Evolutionary conservation across 371 early-diverging fungal species (phyloP), one percentile per base, ranked within the genome.

Genomic region (Haplosporangium sp.): DNA sequence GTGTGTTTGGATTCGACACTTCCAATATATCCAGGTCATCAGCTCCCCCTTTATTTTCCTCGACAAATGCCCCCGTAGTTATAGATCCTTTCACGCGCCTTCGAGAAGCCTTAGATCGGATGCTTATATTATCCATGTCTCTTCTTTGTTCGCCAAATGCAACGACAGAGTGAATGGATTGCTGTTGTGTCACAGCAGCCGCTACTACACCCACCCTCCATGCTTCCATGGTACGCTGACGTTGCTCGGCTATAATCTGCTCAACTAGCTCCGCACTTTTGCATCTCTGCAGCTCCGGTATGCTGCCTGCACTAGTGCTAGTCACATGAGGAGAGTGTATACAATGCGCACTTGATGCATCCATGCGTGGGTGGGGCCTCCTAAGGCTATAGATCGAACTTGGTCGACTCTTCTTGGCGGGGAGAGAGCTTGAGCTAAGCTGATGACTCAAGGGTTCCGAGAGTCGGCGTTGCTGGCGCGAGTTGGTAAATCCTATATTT

Each of bases 151-250:
- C 73, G n/a, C 71, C 67, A 53, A 57, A 70, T 2, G 61, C 72
- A 8, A 71, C 67, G 2, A 61, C 45, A 40, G 75, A 56, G 35
- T 83, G 71, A 39, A 69, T 67, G 15, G 66, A 53, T 47, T 84
- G 70, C 42, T 72, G 79, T 27, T 75, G 72, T 2, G 67, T 63
- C 57, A 67, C 72, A 0, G 74, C 67, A 4, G 79, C 77, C 3
- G 73, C 76, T 0, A 81, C 84, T 17, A 87, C 86, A 53, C 85
- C 76, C 42, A 69, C 77, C 66, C 88, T 58, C 85, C 86, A 84
- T 34, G 82, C 74, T 52, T 83, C 83, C 85, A 84, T 76, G 70
- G 77, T 77, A 8, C 64, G 74, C 35, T 85, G 75, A 19, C 85
- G 77, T 37, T 78, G 72, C 40, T 77, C 83, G 0, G 71, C 57